These are phyloP conservation scores for Nicotiana tomentosiformis DNA, from an alignment of 257 asterid genomes.

Conservation along the genomic window DNA sequence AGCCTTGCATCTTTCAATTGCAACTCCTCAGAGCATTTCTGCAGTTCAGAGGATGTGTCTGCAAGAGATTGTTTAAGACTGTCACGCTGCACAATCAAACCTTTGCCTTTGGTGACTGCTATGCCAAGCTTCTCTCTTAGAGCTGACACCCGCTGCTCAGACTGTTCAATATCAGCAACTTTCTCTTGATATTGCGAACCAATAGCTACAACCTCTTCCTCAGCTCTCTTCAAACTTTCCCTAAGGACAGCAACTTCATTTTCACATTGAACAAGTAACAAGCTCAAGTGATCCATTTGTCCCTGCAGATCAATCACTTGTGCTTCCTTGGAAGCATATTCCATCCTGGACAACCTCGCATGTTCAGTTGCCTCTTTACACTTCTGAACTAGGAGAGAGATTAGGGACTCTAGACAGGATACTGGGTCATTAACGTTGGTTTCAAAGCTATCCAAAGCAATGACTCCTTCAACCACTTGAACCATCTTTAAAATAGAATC, in stretches of 20 bases:
- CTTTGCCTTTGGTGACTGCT: constrained; percentile 96
- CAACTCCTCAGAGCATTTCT: constrained; percentile 70
- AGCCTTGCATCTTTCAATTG: constrained; percentile 62
- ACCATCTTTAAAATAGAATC: constrained; percentile 45
- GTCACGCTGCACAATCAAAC: constrained; percentile 90
- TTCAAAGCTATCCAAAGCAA: constrained; percentile 39
- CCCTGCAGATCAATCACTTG: constrained; percentile 46
- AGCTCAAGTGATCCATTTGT: constrained; percentile 52
- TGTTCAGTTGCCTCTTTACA: constrained; percentile 50
- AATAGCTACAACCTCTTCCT: constrained; percentile 43
- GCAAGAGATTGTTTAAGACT: constrained; percentile 84
- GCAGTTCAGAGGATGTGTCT: constrained; percentile 67
- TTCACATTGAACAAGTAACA: constrained; percentile 46
- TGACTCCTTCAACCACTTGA: constrained; percentile 53
- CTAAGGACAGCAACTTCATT: constrained; percentile 56
- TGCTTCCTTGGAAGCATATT: constrained; percentile 37
- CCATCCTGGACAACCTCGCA: constrained; percentile 29
- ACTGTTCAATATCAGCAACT: constrained; percentile 70
- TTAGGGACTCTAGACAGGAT: constrained; percentile 47
- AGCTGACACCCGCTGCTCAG: constrained; percentile 87
- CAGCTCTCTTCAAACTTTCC: constrained; percentile 57
- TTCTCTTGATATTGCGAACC: constrained; percentile 50
- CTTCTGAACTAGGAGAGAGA: constrained; percentile 54
- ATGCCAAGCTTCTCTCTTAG: constrained; percentile 94
- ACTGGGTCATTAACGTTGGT: constrained; percentile 41